phyloP scores from a whole-genome alignment of 306 rosid species.

The Luffa acutangula region DNA sequence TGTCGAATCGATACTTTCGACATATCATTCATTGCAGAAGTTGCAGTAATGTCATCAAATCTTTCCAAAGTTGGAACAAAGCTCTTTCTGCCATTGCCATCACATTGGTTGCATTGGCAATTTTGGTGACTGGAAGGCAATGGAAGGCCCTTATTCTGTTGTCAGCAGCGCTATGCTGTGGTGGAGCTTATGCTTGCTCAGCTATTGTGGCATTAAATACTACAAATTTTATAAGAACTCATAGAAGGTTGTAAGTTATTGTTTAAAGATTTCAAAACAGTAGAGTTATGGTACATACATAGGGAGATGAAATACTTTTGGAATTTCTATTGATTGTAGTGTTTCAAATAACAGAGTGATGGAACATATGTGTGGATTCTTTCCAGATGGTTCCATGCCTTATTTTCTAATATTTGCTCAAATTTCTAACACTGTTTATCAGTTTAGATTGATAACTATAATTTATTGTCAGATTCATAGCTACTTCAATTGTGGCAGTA shows the following conservation, averaged over 20 bases:
- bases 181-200: constrained; percentile 65
- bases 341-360: neutral
- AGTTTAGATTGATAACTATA: no score
- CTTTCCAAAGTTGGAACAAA: constrained; percentile 65
- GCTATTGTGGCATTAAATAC: constrained; percentile 62
- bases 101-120: constrained; percentile 40
- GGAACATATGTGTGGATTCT: neutral
- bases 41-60: constrained; percentile 60
- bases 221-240: constrained; percentile 75
- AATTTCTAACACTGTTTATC: no score
- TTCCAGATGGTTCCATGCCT: no score
- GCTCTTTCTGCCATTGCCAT: constrained; percentile 45
- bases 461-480: no score
- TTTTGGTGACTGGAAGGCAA: constrained; percentile 60
- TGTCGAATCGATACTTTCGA: constrained; percentile 74
- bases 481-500: no score
- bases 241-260: constrained; percentile 59
- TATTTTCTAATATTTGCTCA: no score
- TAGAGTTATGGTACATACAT: neutral
- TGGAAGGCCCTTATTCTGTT: constrained; percentile 61
- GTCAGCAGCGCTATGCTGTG: constrained; percentile 43
- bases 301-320: neutral
- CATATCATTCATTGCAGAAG: constrained; percentile 79
- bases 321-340: neutral
- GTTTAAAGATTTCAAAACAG: neutral